Evolutionary conservation across 441 rosid genomes (phyloP), one percentile per base, ranked within the genome.

Genomic region (Erodium trifolium): DNA sequence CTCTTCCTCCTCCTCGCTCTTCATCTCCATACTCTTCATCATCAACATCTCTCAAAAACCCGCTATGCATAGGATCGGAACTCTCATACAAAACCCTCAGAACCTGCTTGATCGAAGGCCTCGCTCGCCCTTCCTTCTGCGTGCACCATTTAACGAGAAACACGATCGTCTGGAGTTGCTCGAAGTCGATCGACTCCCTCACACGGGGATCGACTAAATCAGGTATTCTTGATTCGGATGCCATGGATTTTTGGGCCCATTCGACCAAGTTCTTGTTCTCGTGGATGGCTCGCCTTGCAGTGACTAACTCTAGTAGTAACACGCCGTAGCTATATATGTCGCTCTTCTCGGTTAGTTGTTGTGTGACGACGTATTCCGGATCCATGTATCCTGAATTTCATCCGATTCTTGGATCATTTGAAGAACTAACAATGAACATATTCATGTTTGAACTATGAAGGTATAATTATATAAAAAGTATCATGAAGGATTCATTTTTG

Each of bases 241-340:
- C 76, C 82, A 94, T 76, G 66, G 81, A 77, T 11, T 67, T 49
- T 76, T 83, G 92, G 55, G 88, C 80, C 81, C 90, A 82, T 74
- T 90, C 97, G 49, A 94, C 90, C 71, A 91, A 78, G 77, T 84
- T 91, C 80, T 79, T 87, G 68, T 86, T 85, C 65, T 91, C 96
- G 62, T 87, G 91, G 14, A 91, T 79, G 1, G 91, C 99, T 74
- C 84, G 74, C 76, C 86, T 87, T 49, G 80, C 96, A 0, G 96
- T 90, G 73, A 94, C 78, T 70, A 91, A 79, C 78, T 94, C 99
- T 68, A 94, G 70, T 69, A 94, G 79, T 49, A 94, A 75, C 34
- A 94, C 97, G 14, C 99, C 99, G 1, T 83, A 92, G 82, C 99
- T 90, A 76, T 94, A 94, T n/a, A 92, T 78, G 75, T 94, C 98